Base-by-base conservation (phyloP, 2,329 filamentous ascomycete species). In the Verticillium zaregamsianum region DNA sequence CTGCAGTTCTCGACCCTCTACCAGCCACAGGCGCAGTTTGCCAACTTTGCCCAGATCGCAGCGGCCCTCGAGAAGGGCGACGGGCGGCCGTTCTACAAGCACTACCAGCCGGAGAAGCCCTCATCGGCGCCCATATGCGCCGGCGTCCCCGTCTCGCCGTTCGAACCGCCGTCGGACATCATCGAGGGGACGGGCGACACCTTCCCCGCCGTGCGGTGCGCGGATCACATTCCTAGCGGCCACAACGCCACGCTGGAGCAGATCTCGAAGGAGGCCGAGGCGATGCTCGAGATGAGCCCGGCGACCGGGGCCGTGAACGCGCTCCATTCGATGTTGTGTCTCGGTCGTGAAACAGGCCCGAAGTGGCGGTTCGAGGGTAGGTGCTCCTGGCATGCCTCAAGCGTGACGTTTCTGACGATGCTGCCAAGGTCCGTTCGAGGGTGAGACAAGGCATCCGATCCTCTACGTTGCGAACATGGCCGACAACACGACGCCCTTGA, bases 401-500 rank as follows among this genome's bases (percentile, higher is more conserved):
- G 6, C 3, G n/a, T 35, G 33, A 14, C 33, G 14, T 2, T 14
- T 35, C 6, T 6, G 5, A 28, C 2, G 20, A 12, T 6, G 23
- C 28, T 35, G 3, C 58, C 56, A 33, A 52, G 71, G 65, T 7
- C 66, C 66, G 1, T 72, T 73, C n/a, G 65, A 65, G 25, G 73
- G 69, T 2, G 70, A 72, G 39, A 82, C 80, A 3, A 67, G 63
- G 7, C 72, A 75, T n/a, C 80, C 80, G 0, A 74, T 83, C 40
- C 66, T 83, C 23, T 82, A 77, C 65, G 70, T 82, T 7, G 75
- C 75, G 11, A 80, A 80, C 63, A 66, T 70, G 33, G 76, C 75
- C 15, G 80, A 83, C 64, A 82, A 81, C 52, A 74, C 82, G 28
- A 82, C 80, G n/a, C 80, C 80, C 20, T 66, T 78, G 3, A 66